Conservation (phyloP, 2,329 filamentous ascomycete species). For the Clonostachys byssicola region DNA sequence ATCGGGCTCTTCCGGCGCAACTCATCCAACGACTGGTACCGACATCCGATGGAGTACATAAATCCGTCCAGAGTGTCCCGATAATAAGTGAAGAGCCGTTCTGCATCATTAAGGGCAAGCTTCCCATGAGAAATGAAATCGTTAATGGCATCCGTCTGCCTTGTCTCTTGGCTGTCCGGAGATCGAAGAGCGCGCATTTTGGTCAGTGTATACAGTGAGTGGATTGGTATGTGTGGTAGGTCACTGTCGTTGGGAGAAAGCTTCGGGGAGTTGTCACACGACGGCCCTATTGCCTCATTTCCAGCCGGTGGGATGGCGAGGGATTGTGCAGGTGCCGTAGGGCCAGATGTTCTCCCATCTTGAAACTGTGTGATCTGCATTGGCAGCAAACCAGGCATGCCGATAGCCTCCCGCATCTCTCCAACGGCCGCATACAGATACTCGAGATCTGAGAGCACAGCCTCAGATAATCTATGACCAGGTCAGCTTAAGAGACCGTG, state of each 20-base stretch:
- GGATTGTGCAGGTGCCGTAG: too few relatives aligned
- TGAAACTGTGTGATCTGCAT: background rate
- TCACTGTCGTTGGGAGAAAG: slow-evolving; percentile 13
- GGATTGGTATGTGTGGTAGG: slow-evolving; percentile 29
- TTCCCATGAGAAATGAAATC: slow-evolving; percentile 32
- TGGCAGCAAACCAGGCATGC: background rate
- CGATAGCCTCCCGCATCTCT: background rate
- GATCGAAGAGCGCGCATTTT: slow-evolving; percentile 27
- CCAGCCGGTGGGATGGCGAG: slow-evolving; percentile 18
- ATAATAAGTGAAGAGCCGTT: slow-evolving; percentile 46
- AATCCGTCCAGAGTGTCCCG: slow-evolving; percentile 44
- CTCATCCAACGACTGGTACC: slow-evolving; percentile 42
- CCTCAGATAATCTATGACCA: slow-evolving; percentile 3
- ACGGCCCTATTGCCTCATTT: slow-evolving; percentile 6
- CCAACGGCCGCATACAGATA: slow-evolving; percentile 5
- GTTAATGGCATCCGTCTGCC: slow-evolving; percentile 2
- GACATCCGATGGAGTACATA: slow-evolving; percentile 44
- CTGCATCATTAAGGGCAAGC: slow-evolving; percentile 39
- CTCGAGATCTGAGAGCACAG: slow-evolving; percentile 8
- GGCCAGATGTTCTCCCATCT: slow-evolving; percentile 6
- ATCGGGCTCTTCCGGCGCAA: slow-evolving; percentile 51
- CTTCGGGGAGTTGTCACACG: slow-evolving; percentile 12
- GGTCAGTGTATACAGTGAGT: slow-evolving; percentile 29
- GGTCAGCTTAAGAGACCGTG: too few relatives aligned
- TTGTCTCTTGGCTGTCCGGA: slow-evolving; percentile 15